Evolutionary conservation across 2,329 filamentous ascomycete genomes (phyloP).

Genomic region (Pseudogymnoascus sp.): DNA sequence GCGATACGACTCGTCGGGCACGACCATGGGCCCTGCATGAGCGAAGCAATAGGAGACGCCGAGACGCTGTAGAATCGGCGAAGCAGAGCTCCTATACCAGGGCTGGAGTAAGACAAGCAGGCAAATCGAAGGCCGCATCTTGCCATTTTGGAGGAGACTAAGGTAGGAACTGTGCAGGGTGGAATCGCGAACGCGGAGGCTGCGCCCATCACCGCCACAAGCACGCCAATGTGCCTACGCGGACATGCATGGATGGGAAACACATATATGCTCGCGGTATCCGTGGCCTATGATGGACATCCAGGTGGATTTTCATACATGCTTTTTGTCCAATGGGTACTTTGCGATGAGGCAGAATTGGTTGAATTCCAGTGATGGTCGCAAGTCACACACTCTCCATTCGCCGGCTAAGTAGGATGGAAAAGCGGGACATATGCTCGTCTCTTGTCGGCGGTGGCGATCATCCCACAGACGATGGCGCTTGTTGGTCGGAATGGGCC

Average conservation of each 20-base stretch:
- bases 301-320: background rate
- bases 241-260: background rate
- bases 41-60: slow-evolving; percentile 8
- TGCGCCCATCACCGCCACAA: slow-evolving; percentile 1
- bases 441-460: slow-evolving; percentile 8
- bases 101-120: background rate
- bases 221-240: background rate
- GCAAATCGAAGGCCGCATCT: slow-evolving; percentile 2
- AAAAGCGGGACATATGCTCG: background rate
- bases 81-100: slow-evolving; percentile 1
- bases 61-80: slow-evolving; percentile 4
- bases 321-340: slow-evolving; percentile 3
- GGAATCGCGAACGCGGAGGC: background rate
- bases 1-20: slow-evolving; percentile 8
- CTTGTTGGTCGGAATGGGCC: background rate
- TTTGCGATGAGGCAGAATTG: slow-evolving; percentile 2
- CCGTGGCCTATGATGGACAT: background rate
- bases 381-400: slow-evolving; percentile 9
- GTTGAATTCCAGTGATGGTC: background rate
- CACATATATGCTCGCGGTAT: background rate
- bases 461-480: slow-evolving; percentile 8
- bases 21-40: background rate
- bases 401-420: background rate
- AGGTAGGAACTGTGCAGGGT: slow-evolving; percentile 8
- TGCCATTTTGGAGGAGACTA: slow-evolving; percentile 1